Evolutionary conservation across 352 stramenopile genomes (phyloP), one percentile per base, ranked within the genome.

Genomic region (Phytophthora brassicae): DNA sequence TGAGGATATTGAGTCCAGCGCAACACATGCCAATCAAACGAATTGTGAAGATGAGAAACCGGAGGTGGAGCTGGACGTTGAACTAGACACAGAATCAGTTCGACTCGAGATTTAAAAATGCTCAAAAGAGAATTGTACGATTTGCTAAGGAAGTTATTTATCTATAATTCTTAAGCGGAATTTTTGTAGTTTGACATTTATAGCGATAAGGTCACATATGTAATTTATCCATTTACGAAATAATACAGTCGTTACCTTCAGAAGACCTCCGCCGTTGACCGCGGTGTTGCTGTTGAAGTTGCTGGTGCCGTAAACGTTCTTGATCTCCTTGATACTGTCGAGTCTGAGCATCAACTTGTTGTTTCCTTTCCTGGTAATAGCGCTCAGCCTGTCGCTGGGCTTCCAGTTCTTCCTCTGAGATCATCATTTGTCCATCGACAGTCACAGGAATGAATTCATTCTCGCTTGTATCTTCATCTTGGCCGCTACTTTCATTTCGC

Each of bases 361-460:
- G 70, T 53, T 89, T 88, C 46, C 82, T 75, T 50, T 92, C 74
- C n/a, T 88, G 73, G 54, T 91, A 95, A 48, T 87, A 92, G 36
- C 50, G 57, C 49, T 86, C 82, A 2, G 82, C 80, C 26, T 90
- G 68, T 22, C 73, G 81, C 60, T 95, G 86, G 4, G 78, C 81
- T 42, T 89, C 81, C 5, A 94, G 56, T 8, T 90, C 78, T 35
- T 84, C 75, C 43, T 86, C 68, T 5, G 78, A 82, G 8, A 95
- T 42, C 43, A 88, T 29, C 33, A 93, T 66, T 52, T 89, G 66
- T 0, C 81, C 81, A 54, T 91, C 74, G 33, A 44, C 50, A 35
- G 56, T 67, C 9, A 77, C 74, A 23, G 68, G 60, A 35, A 88
- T 65, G 16, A 52, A 68, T n/a, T 89, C 81, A 24, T 56, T 69